A percentile compares a stretch with the other conserved stretches of the same genome.
Evolutionary conservation across 768 basidiomycete species (phyloP).

Genomic region (Punctularia strigosozonata): DNA sequence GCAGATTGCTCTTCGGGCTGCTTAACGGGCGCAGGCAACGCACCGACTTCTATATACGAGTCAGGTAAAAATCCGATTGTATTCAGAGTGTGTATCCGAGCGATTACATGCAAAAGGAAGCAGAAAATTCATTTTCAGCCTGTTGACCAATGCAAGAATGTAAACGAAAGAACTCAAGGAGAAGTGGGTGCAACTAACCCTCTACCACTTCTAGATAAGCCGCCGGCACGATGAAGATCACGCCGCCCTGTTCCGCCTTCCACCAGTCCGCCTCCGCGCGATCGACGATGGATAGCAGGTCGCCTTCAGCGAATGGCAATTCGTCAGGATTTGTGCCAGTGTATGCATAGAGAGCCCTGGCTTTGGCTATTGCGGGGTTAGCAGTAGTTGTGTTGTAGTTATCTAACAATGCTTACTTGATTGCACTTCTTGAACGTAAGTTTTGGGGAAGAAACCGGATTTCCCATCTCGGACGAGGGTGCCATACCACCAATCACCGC

Average conservation of each 20-base stretch:
- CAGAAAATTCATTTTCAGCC: constrained; percentile 71
- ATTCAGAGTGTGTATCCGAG: too few relatives aligned
- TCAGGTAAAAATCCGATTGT: neutral
- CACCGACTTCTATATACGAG: neutral
- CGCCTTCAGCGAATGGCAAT: constrained; percentile 76
- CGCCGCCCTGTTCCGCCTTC: constrained; percentile 83
- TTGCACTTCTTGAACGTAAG: constrained; percentile 68
- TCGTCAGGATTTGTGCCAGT: constrained; percentile 62
- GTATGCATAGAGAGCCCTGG: constrained; percentile 77
- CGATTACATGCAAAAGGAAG: constrained; percentile 28
- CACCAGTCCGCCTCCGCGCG: constrained; percentile 84
- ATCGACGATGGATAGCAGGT: constrained; percentile 70
- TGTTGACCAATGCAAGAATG: constrained; percentile 39
- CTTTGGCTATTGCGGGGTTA: constrained; percentile 34
- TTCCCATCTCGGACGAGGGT: constrained; percentile 49
- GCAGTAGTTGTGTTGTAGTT: constrained; percentile 3
- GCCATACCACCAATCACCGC: constrained; percentile 92
- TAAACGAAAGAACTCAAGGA: constrained; percentile 52
- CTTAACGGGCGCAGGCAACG: neutral
- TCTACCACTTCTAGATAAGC: constrained; percentile 76
- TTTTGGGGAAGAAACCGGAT: constrained; percentile 83
- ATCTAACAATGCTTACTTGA: constrained; percentile 36
- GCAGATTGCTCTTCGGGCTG: neutral
- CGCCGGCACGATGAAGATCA: constrained; percentile 86
- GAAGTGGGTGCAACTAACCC: constrained; percentile 69